Percentiles rank a stretch among this genome's conserved stretches.
Evolutionary conservation across 2,329 filamentous ascomycete species (phyloP).

Genomic region (Aureobasidium sp.): DNA sequence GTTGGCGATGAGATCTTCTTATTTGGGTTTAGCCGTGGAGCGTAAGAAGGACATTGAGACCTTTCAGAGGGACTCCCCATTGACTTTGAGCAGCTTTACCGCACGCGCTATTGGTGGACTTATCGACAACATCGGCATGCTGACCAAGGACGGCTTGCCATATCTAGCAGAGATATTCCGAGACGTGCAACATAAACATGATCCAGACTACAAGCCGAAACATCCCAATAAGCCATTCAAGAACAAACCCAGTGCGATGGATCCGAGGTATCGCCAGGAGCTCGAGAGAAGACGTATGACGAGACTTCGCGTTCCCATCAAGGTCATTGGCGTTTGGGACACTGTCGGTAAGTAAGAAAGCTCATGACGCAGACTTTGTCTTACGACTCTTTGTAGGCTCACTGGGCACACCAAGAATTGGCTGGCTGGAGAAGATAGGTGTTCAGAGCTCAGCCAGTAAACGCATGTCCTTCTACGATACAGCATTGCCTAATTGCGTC

Average conservation of each 20-base stretch:
- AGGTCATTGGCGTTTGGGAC: conserved; percentile 41
- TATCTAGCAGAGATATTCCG: conserved; percentile 41
- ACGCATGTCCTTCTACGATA: conserved; percentile 42
- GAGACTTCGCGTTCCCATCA: conserved; percentile 30
- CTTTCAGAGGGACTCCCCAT: neutral
- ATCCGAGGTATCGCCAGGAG: conserved; percentile 39
- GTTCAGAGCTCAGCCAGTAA: conserved; percentile 29
- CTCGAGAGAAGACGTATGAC: conserved; percentile 30
- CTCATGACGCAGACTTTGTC: neutral
- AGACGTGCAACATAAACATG: conserved; percentile 39
- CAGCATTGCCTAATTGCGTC: conserved; percentile 34
- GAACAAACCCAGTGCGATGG: conserved; percentile 38
- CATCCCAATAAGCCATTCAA: conserved; percentile 41
- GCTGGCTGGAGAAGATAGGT: conserved; percentile 31
- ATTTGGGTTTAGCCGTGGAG: conserved; percentile 43
- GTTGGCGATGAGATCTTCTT: conserved; percentile 46
- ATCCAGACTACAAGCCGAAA: conserved; percentile 38
- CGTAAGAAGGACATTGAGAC: conserved; percentile 24
- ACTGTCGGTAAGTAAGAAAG: conserved; percentile 30
- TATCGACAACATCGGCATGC: conserved; percentile 40
- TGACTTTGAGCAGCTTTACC: neutral
- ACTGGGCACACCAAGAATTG: conserved; percentile 42
- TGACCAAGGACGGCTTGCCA: conserved; percentile 41
- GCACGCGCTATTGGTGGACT: conserved; percentile 41
- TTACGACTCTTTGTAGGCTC: conserved; percentile 21